phyloP scores from a whole-genome alignment of 1,139 yeast genomes.

The Saccharomyces uvarum region DNA sequence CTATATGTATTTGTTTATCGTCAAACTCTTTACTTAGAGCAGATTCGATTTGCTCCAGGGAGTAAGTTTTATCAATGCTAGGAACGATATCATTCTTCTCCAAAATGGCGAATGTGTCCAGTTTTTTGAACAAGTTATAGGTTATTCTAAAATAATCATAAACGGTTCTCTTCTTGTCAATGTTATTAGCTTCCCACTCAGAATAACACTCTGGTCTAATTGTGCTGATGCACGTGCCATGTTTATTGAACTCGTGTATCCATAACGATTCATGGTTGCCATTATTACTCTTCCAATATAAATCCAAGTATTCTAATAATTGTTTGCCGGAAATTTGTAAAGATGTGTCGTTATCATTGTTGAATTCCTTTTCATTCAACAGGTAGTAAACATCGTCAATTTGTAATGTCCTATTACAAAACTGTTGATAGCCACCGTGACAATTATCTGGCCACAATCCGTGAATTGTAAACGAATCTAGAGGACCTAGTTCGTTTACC shows the following conservation, averaged over 20 bases:
- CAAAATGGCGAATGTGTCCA: conserved; percentile 69
- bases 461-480: conserved; percentile 72
- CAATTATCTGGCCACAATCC: conserved; percentile 86
- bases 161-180: conserved; percentile 46
- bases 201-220: conserved; percentile 63
- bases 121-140: conserved; percentile 51
- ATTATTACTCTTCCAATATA: conserved; percentile 69
- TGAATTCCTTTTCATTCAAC: conserved; percentile 35
- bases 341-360: conserved; percentile 18
- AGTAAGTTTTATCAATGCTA: conserved; percentile 50
- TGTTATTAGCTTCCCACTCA: conserved; percentile 18
- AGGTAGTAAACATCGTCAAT: conserved; percentile 49
- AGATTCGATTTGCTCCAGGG: conserved; percentile 52
- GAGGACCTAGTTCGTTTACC: conserved; percentile 57
- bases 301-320: conserved; percentile 51
- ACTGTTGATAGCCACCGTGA: conserved; percentile 65
- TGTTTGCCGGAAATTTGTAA: conserved; percentile 39
- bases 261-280: conserved; percentile 74
- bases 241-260: conserved; percentile 93
- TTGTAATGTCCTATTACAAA: conserved; percentile 60
- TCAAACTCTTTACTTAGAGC: conserved; percentile 55
- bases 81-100: conserved; percentile 64
- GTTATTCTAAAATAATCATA: conserved; percentile 71
- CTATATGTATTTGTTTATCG: conserved; percentile 58
- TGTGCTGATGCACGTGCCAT: conserved; percentile 86